These are phyloP conservation scores for Sparassis latifolia DNA, from an alignment of 1,284 basidiomycete genomes.

Conservation along the genomic window DNA sequence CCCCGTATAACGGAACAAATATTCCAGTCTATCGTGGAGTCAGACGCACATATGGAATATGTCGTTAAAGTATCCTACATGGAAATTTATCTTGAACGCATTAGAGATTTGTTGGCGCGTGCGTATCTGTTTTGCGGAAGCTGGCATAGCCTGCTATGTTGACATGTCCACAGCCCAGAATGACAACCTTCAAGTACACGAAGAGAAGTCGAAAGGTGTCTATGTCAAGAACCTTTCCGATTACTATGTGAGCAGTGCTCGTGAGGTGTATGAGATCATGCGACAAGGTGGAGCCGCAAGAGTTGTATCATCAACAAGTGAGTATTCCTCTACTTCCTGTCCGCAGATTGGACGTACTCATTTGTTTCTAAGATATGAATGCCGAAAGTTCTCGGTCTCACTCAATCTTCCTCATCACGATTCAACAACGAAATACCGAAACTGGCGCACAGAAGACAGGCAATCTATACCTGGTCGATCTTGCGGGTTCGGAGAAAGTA, in stretches of 20 bases:
- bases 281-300: conserved; percentile 88
- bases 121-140: conserved; percentile 29
- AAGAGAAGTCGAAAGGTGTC: conserved; percentile 96
- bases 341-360: background rate
- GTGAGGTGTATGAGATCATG: conserved; percentile 99
- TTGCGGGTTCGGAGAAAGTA: conserved; percentile 98
- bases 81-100: conserved; percentile 98
- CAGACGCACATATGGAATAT: conserved; percentile 94
- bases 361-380: conserved; percentile 84
- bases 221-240: conserved; percentile 98
- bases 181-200: conserved; percentile 97
- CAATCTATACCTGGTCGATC: conserved; percentile 95
- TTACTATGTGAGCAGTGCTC: conserved; percentile 93
- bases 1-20: conserved; percentile 99
- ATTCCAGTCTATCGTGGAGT: conserved; percentile 94
- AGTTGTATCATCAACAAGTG: conserved; percentile 93
- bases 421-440: conserved; percentile 95
- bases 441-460: conserved; percentile 94
- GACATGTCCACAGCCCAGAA: conserved; percentile 73
- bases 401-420: conserved; percentile 97
- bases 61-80: conserved; percentile 99
- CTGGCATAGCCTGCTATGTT: background rate
- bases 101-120: conserved; percentile 95
- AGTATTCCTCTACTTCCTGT: conserved; percentile 25
- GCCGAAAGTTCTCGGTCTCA: conserved; percentile 98